Conservation (phyloP, 495 filamentous ascomycete genomes). For the Xylaria grammica region DNA sequence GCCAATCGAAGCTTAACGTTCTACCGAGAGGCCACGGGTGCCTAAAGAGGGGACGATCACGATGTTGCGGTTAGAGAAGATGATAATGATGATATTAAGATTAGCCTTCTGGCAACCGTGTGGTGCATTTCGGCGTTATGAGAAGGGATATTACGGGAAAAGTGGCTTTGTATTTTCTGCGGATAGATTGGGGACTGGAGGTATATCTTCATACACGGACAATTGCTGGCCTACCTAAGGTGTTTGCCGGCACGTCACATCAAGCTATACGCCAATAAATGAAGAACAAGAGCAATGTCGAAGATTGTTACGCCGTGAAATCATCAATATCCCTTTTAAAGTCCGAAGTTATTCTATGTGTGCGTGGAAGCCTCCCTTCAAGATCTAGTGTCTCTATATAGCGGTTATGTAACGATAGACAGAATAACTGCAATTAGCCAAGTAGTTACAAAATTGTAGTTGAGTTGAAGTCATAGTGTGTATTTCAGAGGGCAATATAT, state of each 20-base stretch:
- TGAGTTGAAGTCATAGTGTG: too few relatives aligned
- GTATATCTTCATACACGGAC: slow-evolving; percentile 1
- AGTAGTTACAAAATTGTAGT: too few relatives aligned
- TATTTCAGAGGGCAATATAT: too few relatives aligned
- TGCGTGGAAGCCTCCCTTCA: too few relatives aligned
- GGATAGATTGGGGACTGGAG: not conserved
- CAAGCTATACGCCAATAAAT: not conserved
- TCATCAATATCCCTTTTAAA: too few relatives aligned
- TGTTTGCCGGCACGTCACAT: slow-evolving; percentile 10
- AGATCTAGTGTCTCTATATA: too few relatives aligned
- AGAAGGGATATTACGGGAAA: slow-evolving; percentile 34
- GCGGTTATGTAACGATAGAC: too few relatives aligned
- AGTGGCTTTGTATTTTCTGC: slow-evolving; percentile 22
- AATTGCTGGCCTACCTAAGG: not conserved
- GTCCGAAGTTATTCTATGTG: too few relatives aligned
- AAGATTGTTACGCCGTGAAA: too few relatives aligned
- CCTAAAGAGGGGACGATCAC: slow-evolving; percentile 39
- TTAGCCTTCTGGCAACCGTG: slow-evolving; percentile 12
- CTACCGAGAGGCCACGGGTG: slow-evolving; percentile 89
- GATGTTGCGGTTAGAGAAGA: not conserved
- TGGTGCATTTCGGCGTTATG: slow-evolving; percentile 30
- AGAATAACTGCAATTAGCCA: too few relatives aligned
- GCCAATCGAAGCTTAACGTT: slow-evolving; percentile 81
- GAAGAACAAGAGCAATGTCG: too few relatives aligned
- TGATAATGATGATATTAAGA: slow-evolving; percentile 1